These are phyloP conservation scores for Millerozyma acaciae DNA, from an alignment of 805 yeast genomes.

Conservation along the genomic window DNA sequence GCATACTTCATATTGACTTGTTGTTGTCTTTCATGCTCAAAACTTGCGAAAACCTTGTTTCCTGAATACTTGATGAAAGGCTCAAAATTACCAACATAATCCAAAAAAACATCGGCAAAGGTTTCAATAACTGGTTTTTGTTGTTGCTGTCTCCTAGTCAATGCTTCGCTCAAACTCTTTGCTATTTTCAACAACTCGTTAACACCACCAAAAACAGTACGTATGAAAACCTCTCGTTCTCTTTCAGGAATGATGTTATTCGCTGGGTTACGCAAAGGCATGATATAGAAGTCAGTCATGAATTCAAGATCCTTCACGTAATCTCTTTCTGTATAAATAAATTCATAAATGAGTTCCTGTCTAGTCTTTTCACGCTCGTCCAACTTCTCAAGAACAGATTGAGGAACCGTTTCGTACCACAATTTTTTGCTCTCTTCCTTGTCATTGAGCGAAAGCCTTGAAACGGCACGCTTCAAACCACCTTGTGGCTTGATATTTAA, in stretches of 20 bases:
- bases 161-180: constrained; percentile 79
- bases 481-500: constrained; percentile 85
- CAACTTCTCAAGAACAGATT: constrained; percentile 68
- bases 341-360: constrained; percentile 93
- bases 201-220: constrained; percentile 88
- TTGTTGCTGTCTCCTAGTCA: constrained; percentile 78
- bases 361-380: constrained; percentile 85
- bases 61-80: constrained; percentile 94
- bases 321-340: constrained; percentile 89
- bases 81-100: constrained; percentile 80
- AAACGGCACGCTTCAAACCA: constrained; percentile 73
- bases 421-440: constrained; percentile 73
- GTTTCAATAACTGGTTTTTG: constrained; percentile 78
- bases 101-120: constrained; percentile 83
- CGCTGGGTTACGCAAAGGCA: constrained; percentile 76
- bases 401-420: constrained; percentile 92
- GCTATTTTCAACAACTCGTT: constrained; percentile 83
- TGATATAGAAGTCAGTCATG: constrained; percentile 88
- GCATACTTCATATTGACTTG: constrained; percentile 87
- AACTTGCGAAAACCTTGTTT: constrained; percentile 90
- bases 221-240: constrained; percentile 85
- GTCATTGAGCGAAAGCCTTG: constrained; percentile 63
- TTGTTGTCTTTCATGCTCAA: constrained; percentile 91
- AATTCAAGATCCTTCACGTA: constrained; percentile 93
- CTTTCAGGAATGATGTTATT: constrained; percentile 78